phyloP scores from a whole-genome alignment of 345 rosid species.

The Sisymbrium irio region DNA sequence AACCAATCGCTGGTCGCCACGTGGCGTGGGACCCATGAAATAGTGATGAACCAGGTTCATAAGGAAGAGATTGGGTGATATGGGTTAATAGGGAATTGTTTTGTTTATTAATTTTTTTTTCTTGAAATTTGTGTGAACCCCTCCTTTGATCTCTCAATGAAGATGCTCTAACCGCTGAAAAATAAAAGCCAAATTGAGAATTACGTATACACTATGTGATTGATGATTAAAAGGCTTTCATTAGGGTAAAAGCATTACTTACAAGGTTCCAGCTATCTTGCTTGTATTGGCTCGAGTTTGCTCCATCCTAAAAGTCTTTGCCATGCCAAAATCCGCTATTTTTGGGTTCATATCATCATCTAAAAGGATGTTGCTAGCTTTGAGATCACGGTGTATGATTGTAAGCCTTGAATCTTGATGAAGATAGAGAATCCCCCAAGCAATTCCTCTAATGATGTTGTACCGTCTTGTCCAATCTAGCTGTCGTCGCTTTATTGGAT shows the following conservation, averaged over 20 bases:
- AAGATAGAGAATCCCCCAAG: slow-evolving; percentile 19
- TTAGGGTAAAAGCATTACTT: background rate
- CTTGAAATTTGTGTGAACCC: too few species aligned
- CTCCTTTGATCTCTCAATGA: too few species aligned
- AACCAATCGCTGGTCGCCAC: too few species aligned
- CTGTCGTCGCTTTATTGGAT: background rate
- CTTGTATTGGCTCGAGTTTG: slow-evolving; percentile 24
- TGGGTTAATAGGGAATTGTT: too few species aligned
- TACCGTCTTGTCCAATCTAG: slow-evolving; percentile 18
- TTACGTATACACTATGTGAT: background rate
- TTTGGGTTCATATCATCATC: slow-evolving; percentile 27
- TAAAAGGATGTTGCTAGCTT: slow-evolving; percentile 24
- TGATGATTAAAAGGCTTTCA: background rate
- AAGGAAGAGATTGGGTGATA: too few species aligned
- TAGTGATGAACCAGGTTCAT: too few species aligned
- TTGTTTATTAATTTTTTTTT: too few species aligned
- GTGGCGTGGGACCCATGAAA: too few species aligned
- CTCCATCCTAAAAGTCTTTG: slow-evolving; percentile 5
- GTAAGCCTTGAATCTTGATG: slow-evolving; percentile 29
- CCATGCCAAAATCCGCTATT: slow-evolving; percentile 34
- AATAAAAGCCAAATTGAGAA: background rate
- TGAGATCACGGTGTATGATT: slow-evolving; percentile 27
- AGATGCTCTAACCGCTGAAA: slow-evolving; percentile 5
- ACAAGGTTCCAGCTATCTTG: slow-evolving; percentile 26
- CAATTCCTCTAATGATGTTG: slow-evolving; percentile 20